Evolutionary conservation across 768 basidiomycete species (phyloP), one percentile per base, ranked within the genome.

Genomic region (Lentinula edodes): DNA sequence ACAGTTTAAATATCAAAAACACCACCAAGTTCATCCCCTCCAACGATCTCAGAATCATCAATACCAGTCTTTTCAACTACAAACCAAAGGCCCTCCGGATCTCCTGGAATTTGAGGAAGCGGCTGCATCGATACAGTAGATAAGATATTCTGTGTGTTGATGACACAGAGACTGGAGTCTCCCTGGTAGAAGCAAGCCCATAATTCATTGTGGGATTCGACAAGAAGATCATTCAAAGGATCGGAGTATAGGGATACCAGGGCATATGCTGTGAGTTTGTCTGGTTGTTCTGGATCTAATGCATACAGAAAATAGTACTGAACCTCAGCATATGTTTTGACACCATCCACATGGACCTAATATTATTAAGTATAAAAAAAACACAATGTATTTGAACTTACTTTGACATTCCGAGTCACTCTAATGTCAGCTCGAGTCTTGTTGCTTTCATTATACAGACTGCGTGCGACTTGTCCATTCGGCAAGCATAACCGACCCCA

Each of bases 111-210:
- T n/a, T 46, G 23, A 0, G 63, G 66, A 15, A 65, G 52, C 1
- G 69, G 71, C 8, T 72, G 63, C 70, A 73, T 73, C 1, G 67
- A 69, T 9, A 74, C 63, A 18, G 71, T 61, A 10, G 70, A 70
- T 0, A 73, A 70, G 6, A 13, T 28, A 28, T 28, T 28, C 28
- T 28, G 2, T 28, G 3, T 28, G 28, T 3, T 28, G 28, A 28
- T 28, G 28, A 28, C 28, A 28, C 28, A 3, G 28, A 28, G 28
- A 28, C 28, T 3, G 3, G 3, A 28, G 28, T 28, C 3, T 28
- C 28, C 28, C 28, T 3, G 28, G 28, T 28, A 28, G 28, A 28
- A 28, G 28, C 28, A 28, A 28, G 28, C 28, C 28, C 28, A 28
- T 3, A 28, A 28, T 28, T 28, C 28, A 28, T 28, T 28, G 28